These are phyloP conservation scores for Babesia sp. DNA, from an alignment of 169 alveolate species.

Conservation along the genomic window DNA sequence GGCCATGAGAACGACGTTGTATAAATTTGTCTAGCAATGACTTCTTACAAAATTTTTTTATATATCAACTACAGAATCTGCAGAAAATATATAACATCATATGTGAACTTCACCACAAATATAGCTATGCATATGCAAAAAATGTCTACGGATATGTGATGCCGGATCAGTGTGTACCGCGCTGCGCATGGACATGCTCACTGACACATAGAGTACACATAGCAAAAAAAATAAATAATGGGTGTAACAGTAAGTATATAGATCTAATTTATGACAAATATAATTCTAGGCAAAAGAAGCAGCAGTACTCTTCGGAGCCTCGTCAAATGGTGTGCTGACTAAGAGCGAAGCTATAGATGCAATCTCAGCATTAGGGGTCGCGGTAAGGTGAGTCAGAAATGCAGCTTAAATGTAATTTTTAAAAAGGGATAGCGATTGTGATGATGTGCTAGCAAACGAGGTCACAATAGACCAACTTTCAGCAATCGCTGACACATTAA, in stretches of 20 bases:
- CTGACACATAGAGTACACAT: constrained; percentile 10
- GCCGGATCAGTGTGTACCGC: constrained; percentile 23
- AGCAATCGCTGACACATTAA: background rate
- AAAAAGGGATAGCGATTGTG: background rate
- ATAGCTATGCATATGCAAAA: too few relatives aligned
- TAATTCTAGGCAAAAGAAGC: constrained; percentile 12
- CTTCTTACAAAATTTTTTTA: too few relatives aligned
- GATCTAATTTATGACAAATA: background rate
- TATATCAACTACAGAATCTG: too few relatives aligned
- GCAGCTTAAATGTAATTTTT: background rate
- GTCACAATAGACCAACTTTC: background rate
- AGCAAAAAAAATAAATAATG: background rate
- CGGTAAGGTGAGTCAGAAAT: background rate
- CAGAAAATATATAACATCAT: too few relatives aligned
- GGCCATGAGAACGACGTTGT: constrained; percentile 6
- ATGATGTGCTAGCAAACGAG: constrained; percentile 10
- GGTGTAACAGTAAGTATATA: background rate
- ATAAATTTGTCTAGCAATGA: background rate
- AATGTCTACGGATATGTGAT: background rate
- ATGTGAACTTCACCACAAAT: too few relatives aligned
- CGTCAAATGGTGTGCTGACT: background rate
- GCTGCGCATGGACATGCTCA: constrained; percentile 6
- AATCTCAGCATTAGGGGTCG: constrained; percentile 18
- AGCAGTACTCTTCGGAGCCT: constrained; percentile 24
- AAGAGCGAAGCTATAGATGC: constrained; percentile 11